phyloP scores from a whole-genome alignment of 2,329 filamentous ascomycete genomes.

The Amauroascus niger region DNA sequence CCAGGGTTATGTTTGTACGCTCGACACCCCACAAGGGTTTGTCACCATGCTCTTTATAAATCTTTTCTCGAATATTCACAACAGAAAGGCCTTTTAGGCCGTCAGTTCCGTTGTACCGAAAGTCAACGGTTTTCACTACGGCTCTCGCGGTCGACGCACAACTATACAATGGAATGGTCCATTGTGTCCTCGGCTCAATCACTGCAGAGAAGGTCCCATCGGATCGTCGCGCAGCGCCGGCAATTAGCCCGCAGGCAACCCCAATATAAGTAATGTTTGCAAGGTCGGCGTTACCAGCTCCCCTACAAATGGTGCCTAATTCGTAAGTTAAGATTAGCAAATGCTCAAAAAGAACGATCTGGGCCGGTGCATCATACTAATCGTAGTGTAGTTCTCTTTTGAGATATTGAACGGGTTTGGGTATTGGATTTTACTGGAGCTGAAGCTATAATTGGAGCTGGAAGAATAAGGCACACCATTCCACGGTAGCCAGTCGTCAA shows the following conservation, averaged over 20 bases:
- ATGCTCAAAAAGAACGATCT: background rate
- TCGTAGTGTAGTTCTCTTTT: conserved; percentile 21
- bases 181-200: conserved; percentile 35
- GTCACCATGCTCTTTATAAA: conserved; percentile 26
- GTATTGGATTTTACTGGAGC: conserved; percentile 16
- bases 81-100: conserved; percentile 31
- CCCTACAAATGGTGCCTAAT: conserved; percentile 24
- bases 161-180: conserved; percentile 37
- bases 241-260: conserved; percentile 34
- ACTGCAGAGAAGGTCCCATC: conserved; percentile 30
- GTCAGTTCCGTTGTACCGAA: conserved; percentile 37
- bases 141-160: conserved; percentile 39
- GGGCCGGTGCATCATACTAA: conserved; percentile 13
- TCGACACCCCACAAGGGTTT: conserved; percentile 35
- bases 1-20: conserved; percentile 22
- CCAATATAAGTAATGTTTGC: conserved; percentile 39
- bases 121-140: conserved; percentile 39
- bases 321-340: background rate
- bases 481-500: conserved; percentile 6
- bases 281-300: conserved; percentile 23
- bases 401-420: conserved; percentile 28
- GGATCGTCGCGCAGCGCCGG: conserved; percentile 31
- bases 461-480: background rate
- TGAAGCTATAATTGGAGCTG: conserved; percentile 4
- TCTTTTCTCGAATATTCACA: conserved; percentile 29